Percentiles rank a stretch among this genome's conserved stretches.
Conservation (phyloP, 768 basidiomycete genomes). For the Trametes cingulata region DNA sequence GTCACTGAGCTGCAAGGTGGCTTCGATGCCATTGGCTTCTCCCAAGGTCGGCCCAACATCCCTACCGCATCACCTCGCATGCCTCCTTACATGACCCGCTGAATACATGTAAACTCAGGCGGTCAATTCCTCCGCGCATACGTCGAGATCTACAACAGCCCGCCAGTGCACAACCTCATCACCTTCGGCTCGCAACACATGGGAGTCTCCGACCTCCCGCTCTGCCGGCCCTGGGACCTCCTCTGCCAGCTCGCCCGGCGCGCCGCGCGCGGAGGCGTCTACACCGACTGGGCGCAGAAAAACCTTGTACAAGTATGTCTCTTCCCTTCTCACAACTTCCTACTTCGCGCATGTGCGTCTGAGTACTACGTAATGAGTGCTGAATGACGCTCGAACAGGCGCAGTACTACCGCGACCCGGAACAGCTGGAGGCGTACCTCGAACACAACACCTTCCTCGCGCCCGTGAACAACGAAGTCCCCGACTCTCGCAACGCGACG, state of each 20-base stretch:
- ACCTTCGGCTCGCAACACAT: constrained; percentile 89
- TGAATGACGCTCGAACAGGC: constrained; percentile 66
- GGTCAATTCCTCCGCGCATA: constrained; percentile 90
- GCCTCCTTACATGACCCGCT: background rate
- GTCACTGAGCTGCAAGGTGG: constrained; percentile 67
- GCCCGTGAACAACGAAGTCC: constrained; percentile 77
- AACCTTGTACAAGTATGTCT: constrained; percentile 68
- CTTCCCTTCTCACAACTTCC: no score
- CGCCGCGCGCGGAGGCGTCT: constrained; percentile 63
- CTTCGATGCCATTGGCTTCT: constrained; percentile 88
- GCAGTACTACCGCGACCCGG: constrained; percentile 83
- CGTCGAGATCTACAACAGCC: constrained; percentile 71
- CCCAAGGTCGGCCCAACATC: constrained; percentile 56
- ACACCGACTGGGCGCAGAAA: constrained; percentile 72
- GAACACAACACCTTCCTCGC: constrained; percentile 65
- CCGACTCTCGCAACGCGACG: constrained; percentile 52
- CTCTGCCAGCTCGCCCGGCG: constrained; percentile 68
- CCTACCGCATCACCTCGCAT: background rate
- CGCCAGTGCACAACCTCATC: constrained; percentile 76
- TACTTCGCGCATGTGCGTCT: no score
- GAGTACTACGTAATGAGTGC: no score
- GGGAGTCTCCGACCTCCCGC: constrained; percentile 77
- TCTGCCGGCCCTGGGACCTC: constrained; percentile 63
- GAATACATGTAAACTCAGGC: constrained; percentile 37
- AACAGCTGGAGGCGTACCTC: constrained; percentile 58